Evolutionary conservation across 768 basidiomycete species (phyloP), one percentile per base, ranked within the genome.

Genomic region (Amanita rimosa): DNA sequence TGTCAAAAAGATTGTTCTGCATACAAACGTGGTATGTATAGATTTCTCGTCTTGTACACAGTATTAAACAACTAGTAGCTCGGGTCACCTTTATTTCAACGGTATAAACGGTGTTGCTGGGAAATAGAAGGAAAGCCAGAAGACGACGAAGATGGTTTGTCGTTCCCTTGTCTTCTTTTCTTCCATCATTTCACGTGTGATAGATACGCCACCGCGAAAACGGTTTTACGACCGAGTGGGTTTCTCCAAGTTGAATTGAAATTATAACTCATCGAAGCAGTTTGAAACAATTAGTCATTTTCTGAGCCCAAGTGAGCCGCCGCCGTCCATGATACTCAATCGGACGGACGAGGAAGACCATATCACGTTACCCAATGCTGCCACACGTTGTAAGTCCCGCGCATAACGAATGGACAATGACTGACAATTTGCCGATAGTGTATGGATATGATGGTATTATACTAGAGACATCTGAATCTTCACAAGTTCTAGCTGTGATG

Each of bases 31-130:
- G 50, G 92, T 93, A 59, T 63, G 81, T 43, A 3, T 21, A 13
- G 10, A 26, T 45, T 35, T 16, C 17, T 38, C 22, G 44, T 6
- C n/a, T 37, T 5, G 19, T 40, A 16, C 4, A n/a, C 44, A 34
- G n/a, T n/a, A 34, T 35, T 33, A 47, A 40, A 38, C 44, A 51
- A 22, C 16, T 27, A 19, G 11, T 46, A 95, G 92, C 85, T 88
- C 26, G 92, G 92, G 5, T 83, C 91, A 1, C 82, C 91, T 3
- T 65, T 91, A 19, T 96, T 96, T 58, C 92, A 96, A 60, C 73
- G 83, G 10, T 92, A 94, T 61, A 89, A 92, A 58, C 82, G 91
- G 31, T 95, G 92, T 63, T 85, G 82, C 36, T 96, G 92, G 92
- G 81, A 85, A 59, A 75, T 96, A 33, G 83, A 87, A 60, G 83